A percentile compares a stretch with the other conserved stretches of the same genome.
These are phyloP conservation scores for Lichtheimia ramosa DNA, from an alignment of 371 early-diverging fungal genomes.

Conservation along the genomic window DNA sequence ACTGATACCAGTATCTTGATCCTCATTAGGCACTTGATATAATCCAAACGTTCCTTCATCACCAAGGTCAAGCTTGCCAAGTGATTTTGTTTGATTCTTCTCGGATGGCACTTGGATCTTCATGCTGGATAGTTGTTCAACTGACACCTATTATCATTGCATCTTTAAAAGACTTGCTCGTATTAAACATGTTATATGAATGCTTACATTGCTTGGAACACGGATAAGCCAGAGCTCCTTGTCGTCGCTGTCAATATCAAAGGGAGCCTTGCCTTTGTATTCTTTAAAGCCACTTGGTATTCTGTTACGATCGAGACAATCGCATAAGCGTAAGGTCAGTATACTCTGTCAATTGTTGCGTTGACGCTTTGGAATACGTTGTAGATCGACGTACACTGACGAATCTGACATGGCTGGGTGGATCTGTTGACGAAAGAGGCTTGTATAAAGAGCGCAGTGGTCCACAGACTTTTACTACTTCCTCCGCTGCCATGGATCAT, in stretches of 20 bases:
- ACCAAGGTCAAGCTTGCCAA: slow-evolving; percentile 27
- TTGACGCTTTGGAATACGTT: not conserved
- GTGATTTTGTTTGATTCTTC: slow-evolving; percentile 12
- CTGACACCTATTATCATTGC: slow-evolving; percentile 23
- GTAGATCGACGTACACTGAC: too few species aligned
- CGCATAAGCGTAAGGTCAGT: not conserved
- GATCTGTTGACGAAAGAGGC: too few species aligned
- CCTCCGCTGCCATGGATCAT: too few species aligned
- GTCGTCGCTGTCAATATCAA: slow-evolving; percentile 22
- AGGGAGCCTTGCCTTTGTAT: not conserved
- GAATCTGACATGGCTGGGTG: too few species aligned
- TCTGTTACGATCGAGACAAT: not conserved
- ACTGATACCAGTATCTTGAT: slow-evolving; percentile 36
- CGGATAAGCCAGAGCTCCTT: slow-evolving; percentile 52
- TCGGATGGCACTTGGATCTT: slow-evolving; percentile 26
- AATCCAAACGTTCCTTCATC: slow-evolving; percentile 26
- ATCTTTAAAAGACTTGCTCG: not conserved
- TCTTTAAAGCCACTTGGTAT: slow-evolving; percentile 3
- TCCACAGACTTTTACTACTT: too few species aligned
- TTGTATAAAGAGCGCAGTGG: too few species aligned
- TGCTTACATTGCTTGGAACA: slow-evolving; percentile 43
- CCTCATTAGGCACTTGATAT: slow-evolving; percentile 9
- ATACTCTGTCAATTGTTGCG: not conserved
- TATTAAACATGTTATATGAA: not conserved
- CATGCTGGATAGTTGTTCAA: slow-evolving; percentile 26